Base-by-base conservation (phyloP, 192 early-diverging fungal species). In the Backusella sp. region DNA sequence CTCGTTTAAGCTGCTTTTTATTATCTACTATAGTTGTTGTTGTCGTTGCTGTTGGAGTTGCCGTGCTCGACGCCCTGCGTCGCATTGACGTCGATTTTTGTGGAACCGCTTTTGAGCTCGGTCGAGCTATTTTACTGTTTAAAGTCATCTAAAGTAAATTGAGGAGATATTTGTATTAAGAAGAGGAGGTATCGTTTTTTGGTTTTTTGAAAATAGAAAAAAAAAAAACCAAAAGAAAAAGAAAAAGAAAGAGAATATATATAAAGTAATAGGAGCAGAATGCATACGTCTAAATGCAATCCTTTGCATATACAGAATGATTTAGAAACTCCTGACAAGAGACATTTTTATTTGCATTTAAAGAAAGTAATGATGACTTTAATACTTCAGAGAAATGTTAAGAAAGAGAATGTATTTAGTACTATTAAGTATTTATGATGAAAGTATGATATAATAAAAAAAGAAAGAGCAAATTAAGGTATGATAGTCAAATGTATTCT, bases 271-370 rank as follows among this genome's bases (percentile, higher is more conserved):
- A 69, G 68, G 68, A 69, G 68, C 68, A 69, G 37, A 69, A 69
- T 69, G 68, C 68, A 69, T 69, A 69, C 68, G 68, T 69, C 68
- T 36, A 69, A 69, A 69, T 69, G 68, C 68, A 69, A 69, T 37
- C 68, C 34, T 69, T 37, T 69, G 68, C 68, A 69, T 69, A 69
- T 41, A 69, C 19, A 69, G 68, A 69, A 39, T 69, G 35, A 69
- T 69, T 36, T 69, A 23, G 17, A 69, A 39, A 5, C 68, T 37
- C 35, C 68, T 69, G 68, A 19, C 37, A 23, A 14, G 26, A 28
- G 23, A 59, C 23, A 12, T 62, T 11, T 59, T 59, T 59, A 59
- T 23, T 59, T 59, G 56, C 56, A 59, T 59, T 8, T 12, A 26
- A 28, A 23, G 11, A 26, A 28, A 59, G 56, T 26, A 28, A 9